Conservation (phyloP, 1,139 yeast species). For the Saccharomycopsis hybrid region DNA sequence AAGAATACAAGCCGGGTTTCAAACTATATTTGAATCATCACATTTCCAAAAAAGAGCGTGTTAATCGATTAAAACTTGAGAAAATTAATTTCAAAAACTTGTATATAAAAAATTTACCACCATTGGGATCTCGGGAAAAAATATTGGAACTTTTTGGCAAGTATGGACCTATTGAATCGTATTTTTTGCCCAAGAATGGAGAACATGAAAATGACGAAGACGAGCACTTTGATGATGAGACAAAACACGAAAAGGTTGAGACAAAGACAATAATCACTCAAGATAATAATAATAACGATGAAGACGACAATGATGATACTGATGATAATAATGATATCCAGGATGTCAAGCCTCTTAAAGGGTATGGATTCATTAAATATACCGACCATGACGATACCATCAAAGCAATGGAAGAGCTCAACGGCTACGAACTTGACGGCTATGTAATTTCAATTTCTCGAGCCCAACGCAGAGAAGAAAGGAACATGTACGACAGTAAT, state of each 20-base stretch:
- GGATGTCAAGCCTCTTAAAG: constrained; percentile 22
- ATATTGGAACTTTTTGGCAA: constrained; percentile 33
- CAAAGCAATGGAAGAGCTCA: constrained; percentile 28
- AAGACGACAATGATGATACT: no score
- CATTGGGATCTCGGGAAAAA: constrained; percentile 29
- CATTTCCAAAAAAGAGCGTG: constrained; percentile 44
- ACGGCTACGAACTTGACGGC: constrained; percentile 29
- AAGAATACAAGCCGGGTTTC: constrained; percentile 28
- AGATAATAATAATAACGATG: constrained; percentile 3
- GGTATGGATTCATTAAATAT: constrained; percentile 36
- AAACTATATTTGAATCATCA: constrained; percentile 43
- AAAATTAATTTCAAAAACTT: constrained; percentile 36
- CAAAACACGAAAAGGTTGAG: constrained; percentile 8
- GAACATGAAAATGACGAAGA: constrained; percentile 24
- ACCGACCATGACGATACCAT: constrained; percentile 32
- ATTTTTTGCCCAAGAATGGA: constrained; percentile 37
- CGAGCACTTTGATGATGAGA: constrained; percentile 8
- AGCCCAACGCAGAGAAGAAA: constrained; percentile 36
- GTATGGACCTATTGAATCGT: constrained; percentile 38
- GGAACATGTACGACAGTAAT: constrained; percentile 20
- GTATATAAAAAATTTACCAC: constrained; percentile 39
- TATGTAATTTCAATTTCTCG: constrained; percentile 29
- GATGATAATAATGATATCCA: no score
- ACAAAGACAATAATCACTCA: background rate
- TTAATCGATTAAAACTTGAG: constrained; percentile 31